Percentiles rank a stretch among this genome's conserved stretches.
These are phyloP conservation scores for Fusarium lateritium DNA, from an alignment of 2,329 filamentous ascomycete genomes.

Conservation along the genomic window DNA sequence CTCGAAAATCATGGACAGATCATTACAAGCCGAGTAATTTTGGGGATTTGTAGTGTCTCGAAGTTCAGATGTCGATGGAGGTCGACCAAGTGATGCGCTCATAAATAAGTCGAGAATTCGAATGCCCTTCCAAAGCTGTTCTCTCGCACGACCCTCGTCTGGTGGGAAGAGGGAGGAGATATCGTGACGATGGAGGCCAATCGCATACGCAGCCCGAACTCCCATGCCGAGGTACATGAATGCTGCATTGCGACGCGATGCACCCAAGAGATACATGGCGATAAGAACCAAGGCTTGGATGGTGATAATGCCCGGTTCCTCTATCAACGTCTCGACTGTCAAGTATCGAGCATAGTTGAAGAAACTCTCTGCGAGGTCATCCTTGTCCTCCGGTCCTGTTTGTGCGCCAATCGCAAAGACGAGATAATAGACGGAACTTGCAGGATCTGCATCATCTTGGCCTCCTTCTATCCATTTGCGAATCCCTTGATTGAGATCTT, in stretches of 20 bases:
- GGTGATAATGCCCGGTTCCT: constrained; percentile 54
- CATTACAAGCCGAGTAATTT: constrained; percentile 49
- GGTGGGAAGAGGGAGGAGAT: constrained; percentile 49
- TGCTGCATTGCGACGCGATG: constrained; percentile 55
- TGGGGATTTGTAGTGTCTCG: constrained; percentile 44
- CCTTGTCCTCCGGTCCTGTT: constrained; percentile 52
- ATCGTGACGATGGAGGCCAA: constrained; percentile 53
- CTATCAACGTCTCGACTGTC: constrained; percentile 52
- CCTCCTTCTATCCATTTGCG: constrained; percentile 50
- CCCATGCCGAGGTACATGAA: constrained; percentile 58
- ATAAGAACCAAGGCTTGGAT: constrained; percentile 55
- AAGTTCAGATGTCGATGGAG: constrained; percentile 53
- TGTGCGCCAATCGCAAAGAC: constrained; percentile 54
- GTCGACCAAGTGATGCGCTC: constrained; percentile 53
- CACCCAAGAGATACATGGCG: constrained; percentile 55
- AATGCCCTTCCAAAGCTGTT: constrained; percentile 54
- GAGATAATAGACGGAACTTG: constrained; percentile 48
- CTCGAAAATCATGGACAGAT: constrained; percentile 57
- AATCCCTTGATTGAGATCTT: constrained; percentile 47
- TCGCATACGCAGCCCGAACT: constrained; percentile 55
- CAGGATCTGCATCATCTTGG: constrained; percentile 34
- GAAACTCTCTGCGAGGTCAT: constrained; percentile 52
- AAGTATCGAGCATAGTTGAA: constrained; percentile 56
- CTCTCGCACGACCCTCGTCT: constrained; percentile 46
- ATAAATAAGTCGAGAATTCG: constrained; percentile 54